Evolutionary conservation across 495 filamentous ascomycete genomes (phyloP), one percentile per base, ranked within the genome.

Genomic region (Hypoxylon intermedium): DNA sequence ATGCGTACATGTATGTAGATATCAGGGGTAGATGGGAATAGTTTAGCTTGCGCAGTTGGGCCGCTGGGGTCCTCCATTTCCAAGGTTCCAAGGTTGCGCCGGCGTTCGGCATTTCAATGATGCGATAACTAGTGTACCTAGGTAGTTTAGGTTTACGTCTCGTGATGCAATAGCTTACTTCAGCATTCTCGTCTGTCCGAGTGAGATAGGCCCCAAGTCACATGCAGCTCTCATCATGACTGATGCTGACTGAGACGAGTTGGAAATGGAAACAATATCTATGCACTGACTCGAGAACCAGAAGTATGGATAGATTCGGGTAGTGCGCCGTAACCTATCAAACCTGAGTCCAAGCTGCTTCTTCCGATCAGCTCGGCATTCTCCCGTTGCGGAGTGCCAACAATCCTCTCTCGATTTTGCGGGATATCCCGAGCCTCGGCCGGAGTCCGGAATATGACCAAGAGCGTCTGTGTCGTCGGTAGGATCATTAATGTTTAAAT

Each of bases 391-490:
- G 16, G 36, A 44, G 41, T 30, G 18, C 41, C 42, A 44, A 43
- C 19, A 33, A 37, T 49, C 28, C 18, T 50, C 40, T 2, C 44
- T 46, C 38, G 36, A 58, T 59, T 42, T 20, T 23, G 50, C 50
- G 21, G 43, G 28, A 23, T 11, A 50, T 46, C 42, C 55, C 49
- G 60, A 18, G 41, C 40, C 49, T 16, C 41, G 43, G 28, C 42
- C 50, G 47, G 54, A 37, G 48, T 13, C 40, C 19, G 46, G 16
- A 60, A 6, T 23, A 65, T 65, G 61, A 49, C 40, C 2, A 65
- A 60, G 26, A 55, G 31, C 21, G 50, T 65, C 15, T 65, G 61
- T 48, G 56, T 65, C 19, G 45, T 65, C 1, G 61, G 61, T 65
- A 65, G 51, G 55, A 52, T 13, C 43, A 9, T 4, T 6, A 30